A percentile compares a stretch with the other conserved stretches of the same genome.
These are phyloP conservation scores for Agrocybe pediades DNA, from an alignment of 768 basidiomycete genomes.

Conservation along the genomic window DNA sequence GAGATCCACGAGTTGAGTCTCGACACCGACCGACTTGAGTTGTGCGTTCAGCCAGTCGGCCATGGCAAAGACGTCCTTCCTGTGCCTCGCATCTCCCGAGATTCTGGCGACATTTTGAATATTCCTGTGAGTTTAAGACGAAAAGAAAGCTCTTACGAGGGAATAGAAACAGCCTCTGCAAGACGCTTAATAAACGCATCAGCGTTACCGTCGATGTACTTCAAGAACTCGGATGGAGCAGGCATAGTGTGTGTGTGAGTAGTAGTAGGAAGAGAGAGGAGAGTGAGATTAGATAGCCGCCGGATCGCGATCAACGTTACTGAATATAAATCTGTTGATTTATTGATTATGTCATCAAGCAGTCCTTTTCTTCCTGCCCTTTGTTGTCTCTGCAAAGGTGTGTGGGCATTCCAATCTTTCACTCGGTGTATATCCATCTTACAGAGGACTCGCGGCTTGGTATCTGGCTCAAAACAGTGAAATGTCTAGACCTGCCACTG, in stretches of 20 bases:
- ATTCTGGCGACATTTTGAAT: no score
- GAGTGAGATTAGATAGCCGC: slow-evolving; percentile 4
- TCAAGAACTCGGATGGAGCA: slow-evolving; percentile 48
- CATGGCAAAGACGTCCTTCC: slow-evolving; percentile 85
- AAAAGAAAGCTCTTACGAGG: slow-evolving; percentile 52
- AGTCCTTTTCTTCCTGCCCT: slow-evolving; percentile 11
- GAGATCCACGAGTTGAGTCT: slow-evolving; percentile 72
- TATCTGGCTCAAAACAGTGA: neutral
- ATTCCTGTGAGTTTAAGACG: neutral
- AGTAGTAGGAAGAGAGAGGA: slow-evolving; percentile 2
- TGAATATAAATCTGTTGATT: neutral
- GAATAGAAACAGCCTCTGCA: slow-evolving; percentile 81
- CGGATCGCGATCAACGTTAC: neutral
- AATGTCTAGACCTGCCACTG: slow-evolving; percentile 16
- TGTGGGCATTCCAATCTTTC: no score
- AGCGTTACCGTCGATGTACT: slow-evolving; percentile 68
- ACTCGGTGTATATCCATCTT: neutral
- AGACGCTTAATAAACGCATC: slow-evolving; percentile 78
- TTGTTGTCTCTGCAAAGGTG: slow-evolving; percentile 4
- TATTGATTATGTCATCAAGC: slow-evolving; percentile 14
- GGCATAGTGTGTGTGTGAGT: slow-evolving; percentile 35
- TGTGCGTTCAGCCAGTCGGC: slow-evolving; percentile 76
- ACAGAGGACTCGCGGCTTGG: neutral
- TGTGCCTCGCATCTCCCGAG: slow-evolving; percentile 68
- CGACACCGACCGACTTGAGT: slow-evolving; percentile 77